A percentile compares a stretch with the other conserved stretches of the same genome.
Evolutionary conservation across 345 rosid genomes (phyloP).

Genomic region (Citrus trifoliata): DNA sequence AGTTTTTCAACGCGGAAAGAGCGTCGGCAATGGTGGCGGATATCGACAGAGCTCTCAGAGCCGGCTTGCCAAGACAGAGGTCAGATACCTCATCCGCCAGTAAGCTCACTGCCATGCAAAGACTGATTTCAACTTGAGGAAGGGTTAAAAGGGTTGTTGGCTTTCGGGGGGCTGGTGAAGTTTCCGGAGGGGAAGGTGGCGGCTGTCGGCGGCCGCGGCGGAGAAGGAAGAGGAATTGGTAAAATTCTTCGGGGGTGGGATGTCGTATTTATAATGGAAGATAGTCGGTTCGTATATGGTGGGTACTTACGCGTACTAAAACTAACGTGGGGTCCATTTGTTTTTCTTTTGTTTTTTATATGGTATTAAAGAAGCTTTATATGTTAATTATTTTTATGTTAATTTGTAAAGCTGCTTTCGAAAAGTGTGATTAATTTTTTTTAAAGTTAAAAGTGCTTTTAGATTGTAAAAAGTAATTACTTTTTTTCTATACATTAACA

Average conservation of each 20-base stretch:
- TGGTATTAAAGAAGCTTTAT: neutral
- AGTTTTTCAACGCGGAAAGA: constrained; percentile 51
- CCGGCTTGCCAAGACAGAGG: constrained; percentile 95
- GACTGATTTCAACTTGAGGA: neutral
- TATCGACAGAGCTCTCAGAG: constrained; percentile 57
- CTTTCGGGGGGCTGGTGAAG: neutral
- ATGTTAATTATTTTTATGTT: neutral
- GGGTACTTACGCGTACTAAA: constrained; percentile 3
- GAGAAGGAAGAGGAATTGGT: neutral
- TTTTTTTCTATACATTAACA: too few relatives aligned
- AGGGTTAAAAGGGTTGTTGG: neutral
- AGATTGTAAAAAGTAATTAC: too few relatives aligned
- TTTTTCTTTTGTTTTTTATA: neutral
- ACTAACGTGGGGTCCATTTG: constrained; percentile 7
- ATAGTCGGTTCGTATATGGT: neutral
- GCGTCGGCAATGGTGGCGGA: constrained; percentile 56
- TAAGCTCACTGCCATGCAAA: constrained; percentile 77
- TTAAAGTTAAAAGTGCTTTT: too few relatives aligned
- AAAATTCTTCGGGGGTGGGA: neutral
- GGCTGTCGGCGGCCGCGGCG: neutral
- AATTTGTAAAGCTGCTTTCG: neutral
- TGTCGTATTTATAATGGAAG: neutral
- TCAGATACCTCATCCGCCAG: constrained; percentile 64
- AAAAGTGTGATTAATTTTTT: too few relatives aligned
- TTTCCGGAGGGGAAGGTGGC: neutral